Conservation (phyloP, 306 rosid species). For the Fragaria ananassa region DNA sequence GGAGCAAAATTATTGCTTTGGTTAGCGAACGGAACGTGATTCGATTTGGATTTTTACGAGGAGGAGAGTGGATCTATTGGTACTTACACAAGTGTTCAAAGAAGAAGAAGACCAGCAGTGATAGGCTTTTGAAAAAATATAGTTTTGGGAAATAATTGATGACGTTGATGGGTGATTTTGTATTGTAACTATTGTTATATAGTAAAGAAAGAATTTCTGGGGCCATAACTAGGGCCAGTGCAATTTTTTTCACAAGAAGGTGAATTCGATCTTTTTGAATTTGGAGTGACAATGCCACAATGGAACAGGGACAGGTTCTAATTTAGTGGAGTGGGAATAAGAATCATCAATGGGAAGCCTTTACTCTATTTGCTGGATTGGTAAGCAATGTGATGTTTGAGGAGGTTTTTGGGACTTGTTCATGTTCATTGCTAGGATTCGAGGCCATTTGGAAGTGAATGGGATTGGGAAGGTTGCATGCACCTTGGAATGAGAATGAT, state of each 20-base stretch:
- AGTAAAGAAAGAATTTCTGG: not conserved
- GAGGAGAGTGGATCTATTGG: not conserved
- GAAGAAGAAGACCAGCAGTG: not conserved
- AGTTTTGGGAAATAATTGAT: not conserved
- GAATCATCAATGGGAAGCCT: constrained; percentile 4
- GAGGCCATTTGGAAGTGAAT: not conserved
- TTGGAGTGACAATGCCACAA: not conserved
- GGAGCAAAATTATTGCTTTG: not conserved
- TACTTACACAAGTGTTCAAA: not conserved
- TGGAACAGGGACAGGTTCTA: constrained; percentile 5
- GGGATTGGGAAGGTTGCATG: not conserved
- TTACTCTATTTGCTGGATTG: not conserved
- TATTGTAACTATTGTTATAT: not conserved
- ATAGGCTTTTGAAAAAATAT: not conserved
- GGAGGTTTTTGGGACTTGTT: not conserved
- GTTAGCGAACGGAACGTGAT: constrained; percentile 31
- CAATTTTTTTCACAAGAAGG: not conserved
- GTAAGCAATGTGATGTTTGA: not conserved
- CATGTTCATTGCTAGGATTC: not conserved
- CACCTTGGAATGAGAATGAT: not conserved
- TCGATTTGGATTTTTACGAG: not conserved
- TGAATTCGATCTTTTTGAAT: not conserved
- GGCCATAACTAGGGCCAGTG: not conserved
- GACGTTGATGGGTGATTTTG: not conserved
- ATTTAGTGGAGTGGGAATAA: not conserved